Percentiles rank a stretch among this genome's conserved stretches.
Evolutionary conservation across 75 land plant species (phyloP).

Genomic region (Azolla pinnata): DNA sequence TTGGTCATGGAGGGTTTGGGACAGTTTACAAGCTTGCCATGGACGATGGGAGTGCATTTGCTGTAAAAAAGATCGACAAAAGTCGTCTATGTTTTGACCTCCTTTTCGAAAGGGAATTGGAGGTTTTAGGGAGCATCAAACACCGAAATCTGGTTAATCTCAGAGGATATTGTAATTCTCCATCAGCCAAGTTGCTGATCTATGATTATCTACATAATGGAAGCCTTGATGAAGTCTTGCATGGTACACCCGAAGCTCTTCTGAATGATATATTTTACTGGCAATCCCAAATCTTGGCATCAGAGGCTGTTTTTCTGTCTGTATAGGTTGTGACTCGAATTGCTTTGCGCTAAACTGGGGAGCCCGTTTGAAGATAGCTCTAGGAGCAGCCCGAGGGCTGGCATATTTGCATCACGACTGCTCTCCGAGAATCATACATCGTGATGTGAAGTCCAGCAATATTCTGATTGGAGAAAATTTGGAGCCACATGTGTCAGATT

Average conservation of each 20-base stretch:
- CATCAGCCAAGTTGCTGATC: slow-evolving; percentile 70
- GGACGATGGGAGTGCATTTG: slow-evolving; percentile 77
- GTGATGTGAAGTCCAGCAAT: slow-evolving; percentile 89
- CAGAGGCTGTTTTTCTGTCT: too few species aligned
- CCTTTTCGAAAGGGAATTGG: slow-evolving; percentile 76
- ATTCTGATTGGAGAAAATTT: slow-evolving; percentile 73
- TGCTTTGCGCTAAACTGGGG: too few species aligned
- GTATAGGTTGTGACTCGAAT: too few species aligned
- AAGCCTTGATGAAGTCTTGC: slow-evolving; percentile 65
- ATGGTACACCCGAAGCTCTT: too few species aligned
- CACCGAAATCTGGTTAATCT: slow-evolving; percentile 91
- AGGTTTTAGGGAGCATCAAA: slow-evolving; percentile 80
- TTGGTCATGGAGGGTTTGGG: slow-evolving; percentile 93
- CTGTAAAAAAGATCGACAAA: slow-evolving; percentile 73
- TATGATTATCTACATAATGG: slow-evolving; percentile 77
- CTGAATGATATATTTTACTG: too few species aligned
- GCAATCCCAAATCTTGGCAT: too few species aligned
- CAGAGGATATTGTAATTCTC: slow-evolving; percentile 72
- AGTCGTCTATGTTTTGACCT: slow-evolving; percentile 55
- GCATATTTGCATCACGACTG: slow-evolving; percentile 92
- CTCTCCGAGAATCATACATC: slow-evolving; percentile 70
- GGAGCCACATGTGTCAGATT: slow-evolving; percentile 91
- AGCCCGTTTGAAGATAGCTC: slow-evolving; percentile 61
- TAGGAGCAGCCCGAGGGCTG: slow-evolving; percentile 74
- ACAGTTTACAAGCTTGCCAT: slow-evolving; percentile 91